Base-by-base conservation (phyloP, 345 rosid species). In the Lumnitzera littorea region DNA sequence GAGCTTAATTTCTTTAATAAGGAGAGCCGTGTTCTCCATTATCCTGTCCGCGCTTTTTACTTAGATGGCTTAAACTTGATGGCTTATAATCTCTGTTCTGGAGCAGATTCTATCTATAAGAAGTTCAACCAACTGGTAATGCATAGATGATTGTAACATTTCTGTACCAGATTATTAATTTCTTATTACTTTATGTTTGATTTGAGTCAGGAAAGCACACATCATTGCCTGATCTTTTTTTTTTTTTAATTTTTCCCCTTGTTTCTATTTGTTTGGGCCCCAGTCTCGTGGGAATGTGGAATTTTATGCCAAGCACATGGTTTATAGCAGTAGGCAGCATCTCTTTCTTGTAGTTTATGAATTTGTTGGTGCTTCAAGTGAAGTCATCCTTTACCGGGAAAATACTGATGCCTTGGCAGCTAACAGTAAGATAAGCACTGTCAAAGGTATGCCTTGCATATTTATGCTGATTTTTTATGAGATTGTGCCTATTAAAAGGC, bases 1-100 rank as follows among this genome's bases (percentile, higher is more conserved):
- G 99, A 90, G 85, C 84, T 94, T 67, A 94, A 94, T 84, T 87
- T 90, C 78, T 94, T 94, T 67, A 90, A 83, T 70, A 88, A 76
- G 75, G 95, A 88, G 80, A 94, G 84, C 68, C 78, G 99, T 68
- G 85, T 94, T 56, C 96, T 94, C 73, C 97, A 94, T 72, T 94
- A 90, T 72, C 99, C 99, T 72, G 83, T 78, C 63, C 84, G 96
- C 68, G 91, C 91, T 55, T 90, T 94, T 69, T 94, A 86, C 70
- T 72, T 94, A 43, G 99, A 94, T 71, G 91, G 96, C 57, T 49
- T 80, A 54, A 84, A 82, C 76, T 85, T 94, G 61, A 83, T 90
- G 88, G 97, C 96, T 51, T 83, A 86, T 72, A 90, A 76, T 84
- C 91, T 90, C 70, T 78, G 86, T 73, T 79, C 99, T 67, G 96